Conservation (phyloP, 257 asterid genomes). For the Rehmannia glutinosa region DNA sequence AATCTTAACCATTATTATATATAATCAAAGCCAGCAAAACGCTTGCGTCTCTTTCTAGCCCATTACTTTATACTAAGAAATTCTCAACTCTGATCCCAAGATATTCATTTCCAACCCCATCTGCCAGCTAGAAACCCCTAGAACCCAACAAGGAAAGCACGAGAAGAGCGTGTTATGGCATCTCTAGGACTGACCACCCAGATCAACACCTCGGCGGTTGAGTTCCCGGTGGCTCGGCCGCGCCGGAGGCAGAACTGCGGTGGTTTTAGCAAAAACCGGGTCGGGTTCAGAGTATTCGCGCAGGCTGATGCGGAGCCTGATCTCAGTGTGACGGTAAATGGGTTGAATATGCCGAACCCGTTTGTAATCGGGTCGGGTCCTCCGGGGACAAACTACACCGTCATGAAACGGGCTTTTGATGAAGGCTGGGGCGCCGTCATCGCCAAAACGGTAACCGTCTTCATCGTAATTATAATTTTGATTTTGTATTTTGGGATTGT, state of each 20-base stretch:
- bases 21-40: neutral
- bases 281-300: constrained; percentile 49
- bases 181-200: constrained; percentile 32
- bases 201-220: constrained; percentile 32
- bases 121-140: constrained; percentile 16
- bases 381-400: constrained; percentile 91
- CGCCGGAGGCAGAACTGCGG: constrained; percentile 14
- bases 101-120: constrained; percentile 37
- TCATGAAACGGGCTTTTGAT: constrained; percentile 93
- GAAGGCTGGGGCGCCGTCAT: constrained; percentile 99
- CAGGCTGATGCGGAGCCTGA: constrained; percentile 62
- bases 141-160: neutral
- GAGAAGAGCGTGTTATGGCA: constrained; percentile 25
- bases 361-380: constrained; percentile 98
- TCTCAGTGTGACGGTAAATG: constrained; percentile 87
- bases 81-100: constrained; percentile 33
- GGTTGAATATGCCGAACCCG: constrained; percentile 91
- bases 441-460: constrained; percentile 78
- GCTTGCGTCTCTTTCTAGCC: neutral
- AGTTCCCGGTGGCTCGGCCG: constrained; percentile 28
- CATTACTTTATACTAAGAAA: neutral
- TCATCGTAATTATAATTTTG: neutral
- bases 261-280: constrained; percentile 16
- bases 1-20: neutral
- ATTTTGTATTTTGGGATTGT: neutral